Conservation (phyloP, 2,329 filamentous ascomycete species). For the Aspergillus luchuensis region DNA sequence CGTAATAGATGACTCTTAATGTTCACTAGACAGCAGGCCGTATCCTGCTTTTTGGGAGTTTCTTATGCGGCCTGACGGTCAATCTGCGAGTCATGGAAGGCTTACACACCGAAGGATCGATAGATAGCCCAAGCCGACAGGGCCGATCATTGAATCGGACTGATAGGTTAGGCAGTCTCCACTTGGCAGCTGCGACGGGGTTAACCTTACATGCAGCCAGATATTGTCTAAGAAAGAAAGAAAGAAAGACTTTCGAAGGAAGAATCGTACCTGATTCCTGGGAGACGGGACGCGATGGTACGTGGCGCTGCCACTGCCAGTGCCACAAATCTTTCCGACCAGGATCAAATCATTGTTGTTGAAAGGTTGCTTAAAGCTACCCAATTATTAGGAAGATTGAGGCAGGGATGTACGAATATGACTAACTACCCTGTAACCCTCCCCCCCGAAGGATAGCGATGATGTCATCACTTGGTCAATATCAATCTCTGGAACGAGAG, state of each 20-base stretch:
- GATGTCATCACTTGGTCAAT: too few species aligned
- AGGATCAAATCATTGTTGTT: too few species aligned
- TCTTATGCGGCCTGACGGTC: background rate
- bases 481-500: too few species aligned
- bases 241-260: too few species aligned
- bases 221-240: background rate
- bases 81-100: background rate
- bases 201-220: background rate
- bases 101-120: background rate
- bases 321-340: background rate
- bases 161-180: too few species aligned
- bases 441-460: too few species aligned
- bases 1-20: too few species aligned
- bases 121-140: background rate
- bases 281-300: background rate
- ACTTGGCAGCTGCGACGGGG: background rate
- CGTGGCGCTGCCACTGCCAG: background rate
- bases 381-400: background rate
- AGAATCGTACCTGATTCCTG: background rate
- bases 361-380: background rate
- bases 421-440: too few species aligned
- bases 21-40: too few species aligned
- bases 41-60: background rate
- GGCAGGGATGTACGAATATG: too few species aligned
- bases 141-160: background rate